Evolutionary conservation across 2,329 filamentous ascomycete species (phyloP), one percentile per base, ranked within the genome.

Genomic region (Neonectria hederae): DNA sequence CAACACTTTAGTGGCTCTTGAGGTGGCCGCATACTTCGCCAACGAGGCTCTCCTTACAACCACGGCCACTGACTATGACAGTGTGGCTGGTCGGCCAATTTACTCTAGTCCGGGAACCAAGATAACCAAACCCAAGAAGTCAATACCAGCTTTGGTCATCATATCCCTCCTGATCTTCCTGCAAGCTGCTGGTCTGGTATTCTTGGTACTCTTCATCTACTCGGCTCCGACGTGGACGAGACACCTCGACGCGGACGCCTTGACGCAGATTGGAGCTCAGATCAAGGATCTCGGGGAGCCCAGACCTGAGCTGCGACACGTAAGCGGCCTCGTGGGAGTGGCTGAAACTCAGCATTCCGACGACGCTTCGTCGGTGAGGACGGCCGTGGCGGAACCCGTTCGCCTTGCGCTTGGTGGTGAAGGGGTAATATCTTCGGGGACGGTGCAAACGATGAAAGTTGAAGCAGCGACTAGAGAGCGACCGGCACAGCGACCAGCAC

Each of bases 21-120:
- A 69, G 28, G 52, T 69, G 4, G 54, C 32, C n/a, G 67, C 65
- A 45, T 63, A 60, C 42, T 59, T 72, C 22, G 62, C 66, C 6
- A 70, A 72, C 1, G 62, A 72, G 24, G 56, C 64, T 0, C 46
- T 62, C 21, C 40, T 72, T 4, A 57, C 51, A 3, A n/a, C 4
- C 3, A 10, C 49, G 6, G 42, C 40, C 3, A 38, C 17, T 1
- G 24, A 38, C 5, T 10, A 6, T 1, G 3, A 8, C 5, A 13
- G 4, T 26, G 4, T 4, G 26, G 30, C 8, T 24, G 38, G 35
- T 1, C 53, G 53, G 5, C 3, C 19, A 0, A 55, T 68, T 3
- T 62, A 59, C 26, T 59, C 21, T 2, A 49, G 46, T 9, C 55
- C 22, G 0, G 63, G 49, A 5, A 40, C n/a, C 4, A 19, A 7